Conservation (phyloP, 192 early-diverging fungal species). For the Gaertneriomyces sp. region DNA sequence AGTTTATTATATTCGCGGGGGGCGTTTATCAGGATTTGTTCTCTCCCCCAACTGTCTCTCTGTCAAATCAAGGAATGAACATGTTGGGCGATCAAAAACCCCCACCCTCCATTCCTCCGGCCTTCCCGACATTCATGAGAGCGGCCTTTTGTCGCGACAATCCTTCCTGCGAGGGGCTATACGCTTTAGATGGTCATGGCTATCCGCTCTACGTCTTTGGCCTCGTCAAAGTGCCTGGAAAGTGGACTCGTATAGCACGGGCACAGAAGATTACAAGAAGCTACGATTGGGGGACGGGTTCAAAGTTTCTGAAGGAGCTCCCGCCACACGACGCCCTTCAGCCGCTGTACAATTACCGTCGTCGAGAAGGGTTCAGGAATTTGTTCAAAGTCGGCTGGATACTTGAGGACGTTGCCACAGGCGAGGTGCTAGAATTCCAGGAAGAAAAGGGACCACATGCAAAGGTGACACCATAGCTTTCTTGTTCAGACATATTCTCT, state of each 20-base stretch:
- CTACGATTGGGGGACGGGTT: not conserved
- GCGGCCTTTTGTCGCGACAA: not conserved
- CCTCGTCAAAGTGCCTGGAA: not conserved
- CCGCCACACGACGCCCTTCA: not conserved
- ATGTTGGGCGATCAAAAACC: not conserved
- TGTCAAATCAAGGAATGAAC: not conserved
- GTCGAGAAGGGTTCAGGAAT: not conserved
- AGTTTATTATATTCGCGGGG: not conserved
- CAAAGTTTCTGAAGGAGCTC: not conserved
- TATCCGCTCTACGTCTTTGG: not conserved
- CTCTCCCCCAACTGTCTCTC: not conserved
- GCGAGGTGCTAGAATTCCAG: not conserved
- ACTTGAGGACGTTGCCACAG: not conserved
- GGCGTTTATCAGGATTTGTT: not conserved
- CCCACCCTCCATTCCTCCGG: not conserved
- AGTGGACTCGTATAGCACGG: not conserved
- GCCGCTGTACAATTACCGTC: not conserved
- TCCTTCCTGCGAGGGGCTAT: not conserved
- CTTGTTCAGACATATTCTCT: too few species aligned
- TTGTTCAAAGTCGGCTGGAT: conserved; percentile 1
- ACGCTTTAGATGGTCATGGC: not conserved
- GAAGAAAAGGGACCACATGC: not conserved
- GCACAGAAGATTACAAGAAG: not conserved
- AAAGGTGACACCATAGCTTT: too few species aligned
- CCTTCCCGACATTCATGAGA: not conserved